Base-by-base conservation (phyloP, 1,284 basidiomycete species). In the Cronartium quercuum region DNA sequence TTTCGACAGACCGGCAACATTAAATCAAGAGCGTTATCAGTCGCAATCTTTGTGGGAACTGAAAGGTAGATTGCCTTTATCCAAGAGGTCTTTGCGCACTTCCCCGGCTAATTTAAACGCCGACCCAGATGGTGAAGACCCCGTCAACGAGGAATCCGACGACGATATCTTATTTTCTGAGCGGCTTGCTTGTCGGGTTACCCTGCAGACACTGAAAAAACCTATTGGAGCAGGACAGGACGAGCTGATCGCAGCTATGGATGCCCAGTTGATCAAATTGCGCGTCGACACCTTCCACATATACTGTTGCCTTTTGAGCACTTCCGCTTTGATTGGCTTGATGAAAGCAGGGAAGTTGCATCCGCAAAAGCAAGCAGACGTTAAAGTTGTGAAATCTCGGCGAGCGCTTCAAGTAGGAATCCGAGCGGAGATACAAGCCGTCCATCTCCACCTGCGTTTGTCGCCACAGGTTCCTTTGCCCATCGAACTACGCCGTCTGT, bases 241-340 rank as follows among this genome's bases (percentile, higher is more conserved):
- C 15, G 71, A 67, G 38, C 65, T 75, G 7, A 75, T 75, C 10
- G 15, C 67, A 15, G 71, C 71, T 21, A 29, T 67, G 35, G 71
- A 75, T 44, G 61, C 64, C 9, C 63, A 42, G 24, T 34, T 60
- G 1, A 51, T 62, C 7, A 75, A 40, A 24, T 55, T 51, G 40
- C 85, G 85, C 60, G 84, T 89, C 78, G 86, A 88, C 77, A 83
- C 94, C 42, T 86, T 88, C 13, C 88, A 91, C 80, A 83, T 90
- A 21, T 94, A 94, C 80, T 89, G 88, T 79, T 78, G 85, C 10
- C 84, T 95, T 55, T 84, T 93, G 87, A 44, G 86, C 87, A 0
- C 68, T 90, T 51, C 85, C 83, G 77, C 82, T 82, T 2, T 82
- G 90, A 42, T 37, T 78, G 13, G 83, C 84, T 35, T 73, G n/a